These are phyloP conservation scores for Saitozyma sp. DNA, from an alignment of 768 basidiomycete genomes.

Conservation along the genomic window DNA sequence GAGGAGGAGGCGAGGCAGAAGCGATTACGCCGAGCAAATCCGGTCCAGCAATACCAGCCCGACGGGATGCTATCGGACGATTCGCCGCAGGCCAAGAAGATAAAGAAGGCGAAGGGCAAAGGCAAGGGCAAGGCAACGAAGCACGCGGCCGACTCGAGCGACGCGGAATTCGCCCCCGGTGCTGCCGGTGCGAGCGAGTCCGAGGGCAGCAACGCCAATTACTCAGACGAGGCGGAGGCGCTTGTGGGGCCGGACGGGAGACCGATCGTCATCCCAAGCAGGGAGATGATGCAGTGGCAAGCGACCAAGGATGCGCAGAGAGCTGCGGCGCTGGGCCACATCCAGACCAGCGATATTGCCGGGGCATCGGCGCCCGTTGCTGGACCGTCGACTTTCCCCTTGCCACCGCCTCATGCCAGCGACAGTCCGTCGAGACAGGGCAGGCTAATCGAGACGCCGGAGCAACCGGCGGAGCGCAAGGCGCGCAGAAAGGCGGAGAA, in stretches of 20 bases:
- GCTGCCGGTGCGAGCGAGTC: constrained; percentile 11
- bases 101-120: constrained; percentile 40
- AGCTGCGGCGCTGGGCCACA: not conserved
- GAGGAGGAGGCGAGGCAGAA: constrained; percentile 60
- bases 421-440: not conserved
- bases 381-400: not conserved
- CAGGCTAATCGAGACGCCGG: not conserved
- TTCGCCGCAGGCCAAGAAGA: constrained; percentile 33
- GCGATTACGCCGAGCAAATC: constrained; percentile 64
- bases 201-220: constrained; percentile 6
- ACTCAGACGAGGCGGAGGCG: not conserved
- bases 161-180: constrained; percentile 19
- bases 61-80: constrained; percentile 14
- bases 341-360: not conserved
- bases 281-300: not conserved
- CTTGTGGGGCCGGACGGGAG: not conserved
- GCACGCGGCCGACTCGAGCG: not conserved
- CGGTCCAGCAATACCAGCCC: constrained; percentile 58
- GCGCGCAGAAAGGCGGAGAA: not conserved
- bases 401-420: not conserved
- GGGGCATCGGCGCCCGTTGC: not conserved
- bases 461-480: not conserved
- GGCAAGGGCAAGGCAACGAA: constrained; percentile 6
- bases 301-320: not conserved
- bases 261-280: not conserved